Percentiles rank a stretch among this genome's conserved stretches.
These are phyloP conservation scores for Hanseniaspora clermontiae DNA, from an alignment of 805 yeast species.

Conservation along the genomic window DNA sequence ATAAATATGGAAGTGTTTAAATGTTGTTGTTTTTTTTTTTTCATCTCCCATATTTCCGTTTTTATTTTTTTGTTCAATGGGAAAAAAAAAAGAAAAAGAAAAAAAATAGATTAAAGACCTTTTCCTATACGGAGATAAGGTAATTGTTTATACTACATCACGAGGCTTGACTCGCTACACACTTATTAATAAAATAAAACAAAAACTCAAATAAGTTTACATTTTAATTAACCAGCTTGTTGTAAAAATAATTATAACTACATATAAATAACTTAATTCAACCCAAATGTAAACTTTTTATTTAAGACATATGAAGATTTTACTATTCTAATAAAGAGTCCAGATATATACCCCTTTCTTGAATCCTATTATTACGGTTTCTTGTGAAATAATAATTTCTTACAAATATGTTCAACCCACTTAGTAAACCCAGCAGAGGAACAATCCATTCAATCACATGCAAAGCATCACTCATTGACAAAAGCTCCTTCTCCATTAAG, in stretches of 20 bases:
- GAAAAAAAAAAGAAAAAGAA: not conserved
- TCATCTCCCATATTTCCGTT: not conserved
- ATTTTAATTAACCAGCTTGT: no score
- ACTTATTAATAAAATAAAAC: no score
- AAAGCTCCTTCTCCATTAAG: slow-evolving; percentile 26
- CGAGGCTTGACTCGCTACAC: no score
- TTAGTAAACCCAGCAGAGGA: slow-evolving; percentile 32
- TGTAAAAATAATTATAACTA: no score
- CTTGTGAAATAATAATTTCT: slow-evolving; percentile 18
- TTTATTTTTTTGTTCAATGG: not conserved
- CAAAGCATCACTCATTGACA: slow-evolving; percentile 28
- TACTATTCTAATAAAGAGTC: not conserved
- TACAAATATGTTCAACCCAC: slow-evolving; percentile 23
- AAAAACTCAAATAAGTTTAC: not conserved
- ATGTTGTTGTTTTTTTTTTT: not conserved
- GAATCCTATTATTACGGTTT: not conserved
- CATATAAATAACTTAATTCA: no score
- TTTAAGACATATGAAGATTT: not conserved
- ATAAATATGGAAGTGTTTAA: no score
- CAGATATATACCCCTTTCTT: slow-evolving; percentile 1
- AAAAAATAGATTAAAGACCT: no score
- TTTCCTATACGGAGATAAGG: not conserved
- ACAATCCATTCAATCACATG: slow-evolving; percentile 27
- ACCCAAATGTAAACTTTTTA: not conserved
- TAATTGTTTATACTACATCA: not conserved